These are phyloP conservation scores for Penicillium tannophilum DNA, from an alignment of 495 filamentous ascomycete species.

Conservation along the genomic window DNA sequence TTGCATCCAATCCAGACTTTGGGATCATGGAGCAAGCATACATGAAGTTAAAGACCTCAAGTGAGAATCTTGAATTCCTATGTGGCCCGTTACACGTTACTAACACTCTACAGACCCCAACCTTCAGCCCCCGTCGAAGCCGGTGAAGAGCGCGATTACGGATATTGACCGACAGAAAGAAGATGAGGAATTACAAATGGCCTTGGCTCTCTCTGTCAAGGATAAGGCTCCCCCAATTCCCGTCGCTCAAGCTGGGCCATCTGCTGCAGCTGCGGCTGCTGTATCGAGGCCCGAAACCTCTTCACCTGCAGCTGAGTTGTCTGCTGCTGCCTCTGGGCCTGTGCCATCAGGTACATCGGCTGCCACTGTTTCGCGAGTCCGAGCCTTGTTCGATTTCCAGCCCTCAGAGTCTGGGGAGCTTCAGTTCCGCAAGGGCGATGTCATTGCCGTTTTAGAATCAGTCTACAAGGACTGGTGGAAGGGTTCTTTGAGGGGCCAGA, in stretches of 20 bases:
- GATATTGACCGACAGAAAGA: conserved; percentile 90
- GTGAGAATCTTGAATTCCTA: conserved; percentile 39
- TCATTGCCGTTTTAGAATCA: conserved; percentile 95
- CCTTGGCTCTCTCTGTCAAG: conserved; percentile 85
- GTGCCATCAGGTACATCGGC: conserved; percentile 78
- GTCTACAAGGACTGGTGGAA: conserved; percentile 99
- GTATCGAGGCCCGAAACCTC: conserved; percentile 26
- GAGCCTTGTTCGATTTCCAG: conserved; percentile 91
- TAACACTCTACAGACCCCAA: conserved; percentile 68
- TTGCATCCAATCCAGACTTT: conserved; percentile 83
- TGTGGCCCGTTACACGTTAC: neutral
- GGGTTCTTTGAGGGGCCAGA: conserved; percentile 88
- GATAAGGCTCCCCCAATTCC: conserved; percentile 55
- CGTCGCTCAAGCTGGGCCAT: conserved; percentile 30
- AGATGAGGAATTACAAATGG: conserved; percentile 97
- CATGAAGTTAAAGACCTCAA: conserved; percentile 78
- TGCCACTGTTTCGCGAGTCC: conserved; percentile 93
- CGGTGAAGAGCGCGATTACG: conserved; percentile 87
- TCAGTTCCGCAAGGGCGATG: conserved; percentile 94
- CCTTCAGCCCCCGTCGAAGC: conserved; percentile 87
- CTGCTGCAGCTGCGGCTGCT: conserved; percentile 24
- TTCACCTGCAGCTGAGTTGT: conserved; percentile 46
- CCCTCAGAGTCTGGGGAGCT: conserved; percentile 93
- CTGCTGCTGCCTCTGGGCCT: conserved; percentile 46
- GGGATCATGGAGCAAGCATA: conserved; percentile 98